Percentiles rank a stretch among this genome's conserved stretches.
Evolutionary conservation across 495 filamentous ascomycete species (phyloP).

Genomic region (Xylaria palmicola): DNA sequence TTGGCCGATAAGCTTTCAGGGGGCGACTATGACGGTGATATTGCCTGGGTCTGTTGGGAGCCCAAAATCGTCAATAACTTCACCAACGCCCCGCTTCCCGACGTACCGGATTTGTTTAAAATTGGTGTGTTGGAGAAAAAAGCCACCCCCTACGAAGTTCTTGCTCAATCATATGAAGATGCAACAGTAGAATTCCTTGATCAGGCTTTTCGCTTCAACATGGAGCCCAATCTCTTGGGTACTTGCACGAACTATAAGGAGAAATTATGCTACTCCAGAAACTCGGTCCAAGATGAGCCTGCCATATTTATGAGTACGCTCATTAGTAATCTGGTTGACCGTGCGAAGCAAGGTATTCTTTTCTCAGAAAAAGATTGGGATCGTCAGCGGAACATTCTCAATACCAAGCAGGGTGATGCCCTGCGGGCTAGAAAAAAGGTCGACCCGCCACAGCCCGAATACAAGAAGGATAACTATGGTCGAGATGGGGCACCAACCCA

Average conservation of each 20-base stretch:
- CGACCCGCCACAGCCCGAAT: constrained; percentile 39
- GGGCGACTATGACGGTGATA: constrained; percentile 94
- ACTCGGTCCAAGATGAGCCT: constrained; percentile 52
- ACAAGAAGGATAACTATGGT: constrained; percentile 35
- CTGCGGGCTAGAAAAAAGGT: constrained; percentile 20
- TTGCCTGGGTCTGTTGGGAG: constrained; percentile 91
- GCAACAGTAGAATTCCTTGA: constrained; percentile 47
- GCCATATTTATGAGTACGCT: constrained; percentile 66
- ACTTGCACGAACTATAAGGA: constrained; percentile 75
- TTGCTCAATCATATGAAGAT: constrained; percentile 31
- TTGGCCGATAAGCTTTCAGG: constrained; percentile 83
- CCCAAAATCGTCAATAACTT: constrained; percentile 71
- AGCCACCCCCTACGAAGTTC: constrained; percentile 47
- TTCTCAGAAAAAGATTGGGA: constrained; percentile 61
- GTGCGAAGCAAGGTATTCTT: constrained; percentile 72
- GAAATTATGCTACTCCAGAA: constrained; percentile 60
- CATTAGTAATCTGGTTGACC: constrained; percentile 78
- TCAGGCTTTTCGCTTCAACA: constrained; percentile 62
- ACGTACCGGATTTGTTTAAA: constrained; percentile 45
- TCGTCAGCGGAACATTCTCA: constrained; percentile 45
- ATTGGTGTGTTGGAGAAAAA: constrained; percentile 62
- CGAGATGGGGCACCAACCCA: constrained; percentile 46
- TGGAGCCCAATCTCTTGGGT: constrained; percentile 66
- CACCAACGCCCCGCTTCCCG: constrained; percentile 61
- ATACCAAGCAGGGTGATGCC: constrained; percentile 16